A percentile compares a stretch with the other conserved stretches of the same genome.
These are phyloP conservation scores for Phaeomoniella chlamydospora DNA, from an alignment of 2,329 filamentous ascomycete genomes.

Conservation along the genomic window DNA sequence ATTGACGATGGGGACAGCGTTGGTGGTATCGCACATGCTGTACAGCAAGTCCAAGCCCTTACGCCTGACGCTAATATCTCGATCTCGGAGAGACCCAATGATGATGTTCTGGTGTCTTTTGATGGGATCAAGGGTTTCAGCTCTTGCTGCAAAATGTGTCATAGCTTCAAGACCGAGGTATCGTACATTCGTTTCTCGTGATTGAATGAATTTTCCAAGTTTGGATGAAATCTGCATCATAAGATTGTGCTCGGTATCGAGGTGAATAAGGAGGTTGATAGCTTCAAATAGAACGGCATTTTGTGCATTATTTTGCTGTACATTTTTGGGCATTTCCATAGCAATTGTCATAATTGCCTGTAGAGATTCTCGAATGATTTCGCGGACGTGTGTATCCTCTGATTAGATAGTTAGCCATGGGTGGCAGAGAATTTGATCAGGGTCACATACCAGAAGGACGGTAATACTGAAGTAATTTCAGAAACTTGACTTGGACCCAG, in stretches of 20 bases:
- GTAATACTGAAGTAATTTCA: slow-evolving; percentile 89
- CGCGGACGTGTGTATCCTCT: slow-evolving; percentile 87
- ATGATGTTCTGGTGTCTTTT: slow-evolving; percentile 98
- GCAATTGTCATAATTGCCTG: slow-evolving; percentile 84
- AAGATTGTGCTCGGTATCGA: slow-evolving; percentile 83
- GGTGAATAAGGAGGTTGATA: slow-evolving; percentile 94
- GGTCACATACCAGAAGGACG: slow-evolving; percentile 62
- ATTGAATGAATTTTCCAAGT: slow-evolving; percentile 90
- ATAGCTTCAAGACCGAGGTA: slow-evolving; percentile 94
- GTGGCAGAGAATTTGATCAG: slow-evolving; percentile 3
- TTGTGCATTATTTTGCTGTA: slow-evolving; percentile 97
- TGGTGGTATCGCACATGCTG: slow-evolving; percentile 98
- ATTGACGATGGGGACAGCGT: slow-evolving; percentile 82
- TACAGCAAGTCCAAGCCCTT: slow-evolving; percentile 94
- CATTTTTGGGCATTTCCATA: slow-evolving; percentile 91
- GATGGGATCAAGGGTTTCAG: slow-evolving; percentile 90
- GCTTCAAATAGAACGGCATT: slow-evolving; percentile 97
- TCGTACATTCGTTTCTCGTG: slow-evolving; percentile 89
- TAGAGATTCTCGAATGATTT: slow-evolving; percentile 81
- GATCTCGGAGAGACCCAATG: slow-evolving; percentile 80
- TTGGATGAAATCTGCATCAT: slow-evolving; percentile 93
- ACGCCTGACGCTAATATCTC: slow-evolving; percentile 90
- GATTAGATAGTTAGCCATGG: slow-evolving; percentile 5
- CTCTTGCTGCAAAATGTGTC: slow-evolving; percentile 88
- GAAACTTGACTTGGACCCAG: slow-evolving; percentile 91